Percentiles rank a stretch among this genome's conserved stretches.
Conservation (phyloP, 2,329 filamentous ascomycete species). For the Colletotrichum horii region DNA sequence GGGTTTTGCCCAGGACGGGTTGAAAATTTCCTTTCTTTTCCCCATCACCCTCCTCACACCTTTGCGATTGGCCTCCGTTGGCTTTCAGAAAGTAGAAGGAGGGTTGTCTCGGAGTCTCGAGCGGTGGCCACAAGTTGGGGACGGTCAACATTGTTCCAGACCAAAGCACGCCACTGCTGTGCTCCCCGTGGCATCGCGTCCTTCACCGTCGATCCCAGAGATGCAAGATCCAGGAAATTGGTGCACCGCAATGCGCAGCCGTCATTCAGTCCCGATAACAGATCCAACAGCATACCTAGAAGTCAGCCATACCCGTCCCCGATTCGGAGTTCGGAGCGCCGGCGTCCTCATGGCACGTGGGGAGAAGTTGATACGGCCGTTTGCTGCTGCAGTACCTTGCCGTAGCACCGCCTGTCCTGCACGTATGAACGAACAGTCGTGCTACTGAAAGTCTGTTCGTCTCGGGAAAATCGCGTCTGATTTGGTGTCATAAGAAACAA, state of each 20-base stretch:
- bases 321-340: constrained; percentile 1
- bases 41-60: not conserved
- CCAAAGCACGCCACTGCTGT: not conserved
- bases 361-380: not conserved
- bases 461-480: not conserved
- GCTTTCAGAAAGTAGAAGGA: not conserved
- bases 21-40: not conserved
- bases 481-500: not conserved
- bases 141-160: not conserved
- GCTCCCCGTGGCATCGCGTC: not conserved
- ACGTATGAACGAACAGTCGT: not conserved
- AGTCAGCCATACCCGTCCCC: constrained; percentile 1
- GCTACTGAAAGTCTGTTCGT: not conserved
- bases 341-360: not conserved
- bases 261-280: not conserved
- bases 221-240: not conserved
- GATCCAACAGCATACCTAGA: not conserved
- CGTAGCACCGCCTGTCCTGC: not conserved
- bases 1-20: not conserved
- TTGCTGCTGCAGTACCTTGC: not conserved
- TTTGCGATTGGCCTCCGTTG: not conserved
- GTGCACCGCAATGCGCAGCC: not conserved
- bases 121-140: not conserved
- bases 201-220: not conserved
- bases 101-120: not conserved